Base-by-base conservation (phyloP, 768 basidiomycete genomes). In the Tricholomella constricta region DNA sequence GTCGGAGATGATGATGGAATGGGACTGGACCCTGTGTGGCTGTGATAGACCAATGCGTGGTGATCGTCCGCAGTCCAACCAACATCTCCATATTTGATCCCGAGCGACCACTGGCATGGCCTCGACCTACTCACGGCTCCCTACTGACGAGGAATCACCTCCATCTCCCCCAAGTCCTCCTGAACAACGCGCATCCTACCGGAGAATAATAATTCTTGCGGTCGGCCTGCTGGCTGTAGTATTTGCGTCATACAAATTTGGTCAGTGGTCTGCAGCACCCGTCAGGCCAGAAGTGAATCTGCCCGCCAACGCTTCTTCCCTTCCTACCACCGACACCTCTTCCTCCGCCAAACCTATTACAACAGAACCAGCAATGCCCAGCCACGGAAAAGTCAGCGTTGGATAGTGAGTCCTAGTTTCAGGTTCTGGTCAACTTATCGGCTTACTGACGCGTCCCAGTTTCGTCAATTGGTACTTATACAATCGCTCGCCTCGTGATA, bases 401-500 rank as follows among this genome's bases (percentile, higher is more conserved):
- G 89, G 88, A 78, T 91, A 91, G 88, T 91, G 62, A 68, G 89
- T 80, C 26, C 29, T 45, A 20, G 27, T 45, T 42, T 32, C 17
- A 40, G 20, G 14, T 14, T 17, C 48, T 37, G 14, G 14, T 45
- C 9, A 27, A 22, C 53, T 26, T 52, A 57, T 43, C 51, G 36
- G 54, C 57, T 38, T 29, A 29, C 47, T 2, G 17, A 31, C 29
- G 20, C 25, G 35, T 6, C 19, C 34, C 56, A 90, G 89, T 61
- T 90, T 89, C 58, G 87, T 89, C 2, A 91, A 91, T 62, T 91
- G 89, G 88, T 88, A 61, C 20, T 46, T 7, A 19, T 22, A 35
- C 43, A n/a, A n/a, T n/a, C n/a, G 54, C 35, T 17, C 17, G 20
- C 29, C 25, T 27, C 3, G 19, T 35, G 22, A 10, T 19, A 51